Evolutionary conservation across 1,284 basidiomycete species (phyloP).

Genomic region (Grifola frondosa): DNA sequence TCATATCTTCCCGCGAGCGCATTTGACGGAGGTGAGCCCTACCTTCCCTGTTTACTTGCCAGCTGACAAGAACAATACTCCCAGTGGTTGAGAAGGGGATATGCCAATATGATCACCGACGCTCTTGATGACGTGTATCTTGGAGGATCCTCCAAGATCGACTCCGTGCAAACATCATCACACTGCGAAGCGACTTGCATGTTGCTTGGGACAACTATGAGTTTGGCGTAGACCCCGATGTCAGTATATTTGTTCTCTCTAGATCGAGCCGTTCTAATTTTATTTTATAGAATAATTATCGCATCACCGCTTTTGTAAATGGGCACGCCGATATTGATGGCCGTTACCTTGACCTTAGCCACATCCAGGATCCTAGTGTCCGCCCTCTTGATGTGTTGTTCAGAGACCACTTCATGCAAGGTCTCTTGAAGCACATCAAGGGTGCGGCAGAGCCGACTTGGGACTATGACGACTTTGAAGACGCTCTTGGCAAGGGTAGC

Average conservation of each 20-base stretch:
- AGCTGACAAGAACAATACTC: too few relatives aligned
- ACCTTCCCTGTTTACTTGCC: too few relatives aligned
- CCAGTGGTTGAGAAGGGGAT: constrained; percentile 18
- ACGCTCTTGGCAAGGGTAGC: constrained; percentile 7
- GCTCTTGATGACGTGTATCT: not conserved
- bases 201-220: constrained; percentile 23
- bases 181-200: constrained; percentile 20
- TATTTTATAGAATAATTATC: constrained; percentile 18
- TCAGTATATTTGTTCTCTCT: constrained; percentile 12
- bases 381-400: constrained; percentile 27
- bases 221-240: constrained; percentile 24
- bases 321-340: constrained; percentile 19
- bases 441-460: constrained; percentile 19
- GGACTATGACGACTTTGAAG: constrained; percentile 18
- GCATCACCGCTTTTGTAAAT: constrained; percentile 19
- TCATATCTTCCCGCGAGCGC: constrained; percentile 24
- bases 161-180: constrained; percentile 24
- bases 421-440: constrained; percentile 24
- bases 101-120: constrained; percentile 15
- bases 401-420: constrained; percentile 25
- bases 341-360: constrained; percentile 19
- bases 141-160: constrained; percentile 16
- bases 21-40: constrained; percentile 18
- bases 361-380: constrained; percentile 23
- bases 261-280: too few relatives aligned